Evolutionary conservation across 805 yeast species (phyloP), one percentile per base, ranked within the genome.

Genomic region (Wickerhamomyces rabaulensis): DNA sequence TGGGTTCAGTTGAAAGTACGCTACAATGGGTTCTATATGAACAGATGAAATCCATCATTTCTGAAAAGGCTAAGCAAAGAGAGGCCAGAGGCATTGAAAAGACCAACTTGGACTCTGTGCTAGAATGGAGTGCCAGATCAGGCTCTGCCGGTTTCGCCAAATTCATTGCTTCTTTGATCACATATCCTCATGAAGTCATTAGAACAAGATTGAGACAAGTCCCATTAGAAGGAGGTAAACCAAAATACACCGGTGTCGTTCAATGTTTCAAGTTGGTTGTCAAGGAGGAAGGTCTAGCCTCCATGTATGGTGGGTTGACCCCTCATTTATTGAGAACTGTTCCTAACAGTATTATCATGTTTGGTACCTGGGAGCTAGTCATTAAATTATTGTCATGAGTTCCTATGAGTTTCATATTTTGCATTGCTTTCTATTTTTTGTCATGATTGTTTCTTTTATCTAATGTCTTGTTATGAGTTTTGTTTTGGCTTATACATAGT

Each of bases 111-210:
- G 96, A 88, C 57, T 75, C 79, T 49, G 69, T 89, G 23, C 66
- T 83, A 54, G 96, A 89, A 60, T 94, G 99, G 99, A 78, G 84
- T 52, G 97, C 96, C 2, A 80, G 97, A 56, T 89, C 97, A 0
- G 98, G 98, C 2, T 88, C 97, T 39, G 99, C 99, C 3, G 99
- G 99, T 39, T 82, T 89, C 38, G 99, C 99, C 40, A 94, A 94
- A 65, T 84, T 94, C 57, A 73, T 87, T 48, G 99, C 99, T 2
- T 88, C 97, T 19, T 74, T 94, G 47, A 77, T 91, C 41, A 92
- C 98, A 0, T 94, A 92, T 60, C 99, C 99, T 3, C 99, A 92
- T 61, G 99, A 92, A 70, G 99, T 94, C 36, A 89, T 94, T 1
- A 79, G 99, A 67, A 94, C 99, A 10, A 78, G 99, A 58, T 73